Percentiles rank a stretch among this genome's conserved stretches.
Evolutionary conservation across 2,329 filamentous ascomycete genomes (phyloP).

Genomic region (Paraphaeosphaeria sporulosa): DNA sequence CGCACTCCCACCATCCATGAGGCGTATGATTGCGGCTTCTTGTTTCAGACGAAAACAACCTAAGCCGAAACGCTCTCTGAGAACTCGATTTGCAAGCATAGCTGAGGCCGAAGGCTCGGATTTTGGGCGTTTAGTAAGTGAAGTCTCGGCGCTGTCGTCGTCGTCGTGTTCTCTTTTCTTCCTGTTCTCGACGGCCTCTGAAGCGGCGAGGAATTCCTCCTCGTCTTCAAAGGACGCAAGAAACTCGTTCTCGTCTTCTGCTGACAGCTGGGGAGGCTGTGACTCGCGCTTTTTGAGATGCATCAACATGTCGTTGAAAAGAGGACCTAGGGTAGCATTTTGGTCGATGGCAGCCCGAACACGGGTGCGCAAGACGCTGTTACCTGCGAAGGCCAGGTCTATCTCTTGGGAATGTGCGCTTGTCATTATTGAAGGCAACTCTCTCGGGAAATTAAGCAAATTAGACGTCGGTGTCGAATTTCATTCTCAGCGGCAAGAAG

Average conservation of each 20-base stretch:
- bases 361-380: constrained; percentile 1
- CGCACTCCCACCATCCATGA: constrained; percentile 55
- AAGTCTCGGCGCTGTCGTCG: background rate
- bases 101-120: constrained; percentile 18
- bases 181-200: constrained; percentile 10
- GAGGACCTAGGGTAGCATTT: background rate
- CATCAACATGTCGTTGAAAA: constrained; percentile 1
- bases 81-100: constrained; percentile 42
- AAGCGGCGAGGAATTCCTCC: constrained; percentile 4
- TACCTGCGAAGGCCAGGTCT: background rate
- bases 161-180: constrained; percentile 5
- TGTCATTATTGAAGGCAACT: background rate
- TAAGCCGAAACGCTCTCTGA: constrained; percentile 53
- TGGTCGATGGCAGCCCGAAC: background rate
- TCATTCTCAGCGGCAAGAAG: no score
- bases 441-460: background rate
- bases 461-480: no score
- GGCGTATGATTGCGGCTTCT: constrained; percentile 52
- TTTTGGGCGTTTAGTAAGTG: background rate
- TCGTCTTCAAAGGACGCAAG: constrained; percentile 8
- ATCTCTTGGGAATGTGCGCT: background rate
- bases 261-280: background rate
- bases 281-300: background rate
- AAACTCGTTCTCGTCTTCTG: constrained; percentile 1
- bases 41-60: constrained; percentile 56